Evolutionary conservation across 148 eudicot species (phyloP), one percentile per base, ranked within the genome.

Genomic region (Bassia scoparia): DNA sequence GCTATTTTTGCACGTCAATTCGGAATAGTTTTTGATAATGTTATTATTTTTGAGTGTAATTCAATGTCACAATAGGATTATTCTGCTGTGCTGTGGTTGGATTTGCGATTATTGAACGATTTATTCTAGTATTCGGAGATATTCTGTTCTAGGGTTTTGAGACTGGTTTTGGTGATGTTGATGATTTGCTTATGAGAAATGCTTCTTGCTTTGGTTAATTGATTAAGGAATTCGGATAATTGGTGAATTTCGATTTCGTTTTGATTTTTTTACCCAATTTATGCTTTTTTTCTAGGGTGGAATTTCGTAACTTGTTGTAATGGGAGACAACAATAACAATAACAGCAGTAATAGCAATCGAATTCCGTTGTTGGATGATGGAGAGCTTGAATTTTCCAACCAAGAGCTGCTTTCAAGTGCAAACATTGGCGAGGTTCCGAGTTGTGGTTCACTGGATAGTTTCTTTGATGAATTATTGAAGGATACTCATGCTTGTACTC

Each of bases 401-500:
- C 89, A 91, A 30, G 91, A 88, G 56, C 55, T 91, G 78, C 75
- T 91, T 14, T 74, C 87, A 10, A 78, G 86, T 73, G 49, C 97
- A 52, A 85, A 86, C 72, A 52, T 86, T 20, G 84, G 83, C 50
- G 92, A 91, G 38, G 54, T 87, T 55, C 91, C 86, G 5, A 83
- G 84, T 80, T 82, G 89, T 70, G 88, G 92, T 43, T 95, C 99
- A 2, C 86, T 89, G 85, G 97, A 87, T 64, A 90, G 84, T 69
- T 79, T 91, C 73, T 79, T 89, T 59, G 88, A 91, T 41, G 99
- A 92, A 24, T 65, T 89, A 50, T 81, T 92, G 52, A 89, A 66
- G 56, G 92, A 91, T 68, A 70, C 94, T 29, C 97, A 89, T 56
- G 92, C 96, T 43, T 94, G 98, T 77, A 88, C 90, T 55, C 98